Conservation (phyloP, 2,329 filamentous ascomycete species). For the Pyricularia sp. region DNA sequence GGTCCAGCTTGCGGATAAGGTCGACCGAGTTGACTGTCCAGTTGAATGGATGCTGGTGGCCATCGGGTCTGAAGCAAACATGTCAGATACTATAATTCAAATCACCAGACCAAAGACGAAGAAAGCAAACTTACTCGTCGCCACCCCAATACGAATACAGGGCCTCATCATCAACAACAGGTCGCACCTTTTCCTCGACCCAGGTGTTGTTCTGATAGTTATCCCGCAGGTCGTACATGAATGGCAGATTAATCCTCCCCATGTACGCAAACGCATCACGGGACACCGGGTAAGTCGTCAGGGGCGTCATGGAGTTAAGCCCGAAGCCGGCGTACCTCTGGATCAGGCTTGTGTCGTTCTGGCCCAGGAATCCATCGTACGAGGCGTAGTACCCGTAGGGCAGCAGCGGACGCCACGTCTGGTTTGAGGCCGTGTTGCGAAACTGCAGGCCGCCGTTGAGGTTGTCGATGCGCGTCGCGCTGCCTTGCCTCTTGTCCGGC, state of each 20-base stretch:
- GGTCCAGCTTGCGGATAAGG: slow-evolving; percentile 40
- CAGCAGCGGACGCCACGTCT: slow-evolving; percentile 28
- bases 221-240: slow-evolving; percentile 35
- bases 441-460: slow-evolving; percentile 31
- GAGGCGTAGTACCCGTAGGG: slow-evolving; percentile 34
- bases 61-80: slow-evolving; percentile 1
- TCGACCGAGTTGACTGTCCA: slow-evolving; percentile 10
- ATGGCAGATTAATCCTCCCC: slow-evolving; percentile 26
- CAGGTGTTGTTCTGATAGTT: slow-evolving; percentile 32
- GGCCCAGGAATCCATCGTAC: slow-evolving; percentile 32
- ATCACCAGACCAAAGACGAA: not conserved
- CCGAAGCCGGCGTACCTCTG: slow-evolving; percentile 25
- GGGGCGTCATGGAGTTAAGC: slow-evolving; percentile 34
- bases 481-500: slow-evolving; percentile 30
- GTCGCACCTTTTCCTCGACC: slow-evolving; percentile 2
- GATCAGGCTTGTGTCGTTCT: slow-evolving; percentile 24
- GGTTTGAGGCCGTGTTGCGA: slow-evolving; percentile 23
- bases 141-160: slow-evolving; percentile 15
- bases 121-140: slow-evolving; percentile 28
- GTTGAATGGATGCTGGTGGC: slow-evolving; percentile 4
- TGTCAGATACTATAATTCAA: not conserved
- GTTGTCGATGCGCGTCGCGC: slow-evolving; percentile 35
- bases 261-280: slow-evolving; percentile 26
- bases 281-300: slow-evolving; percentile 26
- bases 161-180: slow-evolving; percentile 1